Conservation (phyloP, 2,329 filamentous ascomycete species). For the Penicillium sp. region DNA sequence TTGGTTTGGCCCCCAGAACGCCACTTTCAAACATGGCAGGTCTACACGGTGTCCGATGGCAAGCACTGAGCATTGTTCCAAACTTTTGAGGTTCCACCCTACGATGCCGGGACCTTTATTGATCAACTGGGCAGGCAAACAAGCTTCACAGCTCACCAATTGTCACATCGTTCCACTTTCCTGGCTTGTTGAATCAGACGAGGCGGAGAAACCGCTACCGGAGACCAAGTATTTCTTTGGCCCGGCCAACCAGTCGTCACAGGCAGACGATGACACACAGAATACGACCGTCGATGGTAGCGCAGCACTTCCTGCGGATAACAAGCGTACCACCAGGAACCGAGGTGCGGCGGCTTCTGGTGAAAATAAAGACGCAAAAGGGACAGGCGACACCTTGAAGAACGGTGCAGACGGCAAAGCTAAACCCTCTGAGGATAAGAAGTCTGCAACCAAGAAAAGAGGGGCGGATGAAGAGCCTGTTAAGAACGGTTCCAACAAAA, state of each 20-base stretch:
- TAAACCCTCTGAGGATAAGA: conserved; percentile 1
- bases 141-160: conserved; percentile 45
- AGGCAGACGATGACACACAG: conserved; percentile 18
- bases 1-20: background rate
- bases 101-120: background rate
- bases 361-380: background rate
- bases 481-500: conserved; percentile 26
- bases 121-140: conserved; percentile 53
- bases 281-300: conserved; percentile 15
- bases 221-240: conserved; percentile 38
- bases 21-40: background rate
- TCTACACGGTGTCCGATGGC: background rate
- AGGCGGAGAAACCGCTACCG: conserved; percentile 39
- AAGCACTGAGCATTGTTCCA: background rate
- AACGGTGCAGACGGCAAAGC: conserved; percentile 20
- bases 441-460: conserved; percentile 15
- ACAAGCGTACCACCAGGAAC: background rate
- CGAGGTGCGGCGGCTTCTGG: background rate
- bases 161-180: conserved; percentile 57
- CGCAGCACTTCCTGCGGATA: background rate
- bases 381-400: background rate
- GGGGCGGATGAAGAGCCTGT: background rate
- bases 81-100: background rate
- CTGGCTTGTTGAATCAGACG: conserved; percentile 61
- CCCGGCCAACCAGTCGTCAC: conserved; percentile 3